A percentile compares a stretch with the other conserved stretches of the same genome.
These are phyloP conservation scores for Melampsora larici-populina DNA, from an alignment of 1,284 basidiomycete genomes.

Conservation along the genomic window DNA sequence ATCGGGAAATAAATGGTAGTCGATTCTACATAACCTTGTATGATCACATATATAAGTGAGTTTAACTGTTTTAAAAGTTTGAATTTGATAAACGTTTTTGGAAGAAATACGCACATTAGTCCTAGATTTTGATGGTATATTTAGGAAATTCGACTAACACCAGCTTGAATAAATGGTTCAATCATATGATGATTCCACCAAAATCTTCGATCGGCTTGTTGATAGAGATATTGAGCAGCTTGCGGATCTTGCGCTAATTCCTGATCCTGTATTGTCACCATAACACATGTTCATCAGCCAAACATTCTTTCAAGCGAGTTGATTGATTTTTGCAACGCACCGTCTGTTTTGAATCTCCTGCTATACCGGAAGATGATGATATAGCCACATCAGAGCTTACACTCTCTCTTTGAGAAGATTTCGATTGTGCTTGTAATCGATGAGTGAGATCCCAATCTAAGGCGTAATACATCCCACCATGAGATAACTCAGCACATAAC, in stretches of 20 bases:
- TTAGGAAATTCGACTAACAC: constrained; percentile 10
- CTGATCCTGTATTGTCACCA: not conserved
- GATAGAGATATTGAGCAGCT: not conserved
- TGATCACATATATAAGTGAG: constrained; percentile 29
- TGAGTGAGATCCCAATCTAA: constrained; percentile 35
- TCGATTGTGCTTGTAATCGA: constrained; percentile 20
- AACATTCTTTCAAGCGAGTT: not conserved
- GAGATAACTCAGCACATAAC: constrained; percentile 18
- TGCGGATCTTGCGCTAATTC: not conserved
- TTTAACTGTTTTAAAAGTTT: constrained; percentile 13
- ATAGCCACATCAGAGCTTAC: not conserved
- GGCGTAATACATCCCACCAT: constrained; percentile 37
- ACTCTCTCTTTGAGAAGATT: not conserved
- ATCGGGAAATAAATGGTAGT: constrained; percentile 3
- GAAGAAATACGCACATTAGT: not conserved
- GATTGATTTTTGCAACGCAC: not conserved
- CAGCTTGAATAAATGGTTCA: constrained; percentile 33
- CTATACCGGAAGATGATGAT: not conserved
- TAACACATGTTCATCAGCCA: not conserved
- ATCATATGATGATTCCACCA: constrained; percentile 39
- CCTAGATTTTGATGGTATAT: no score
- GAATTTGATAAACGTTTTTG: not conserved
- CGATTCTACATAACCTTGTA: constrained; percentile 41
- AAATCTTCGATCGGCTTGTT: constrained; percentile 21
- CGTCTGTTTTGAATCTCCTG: not conserved